Evolutionary conservation across 2,329 filamentous ascomycete genomes (phyloP).

Genomic region (Claviceps arundinis): DNA sequence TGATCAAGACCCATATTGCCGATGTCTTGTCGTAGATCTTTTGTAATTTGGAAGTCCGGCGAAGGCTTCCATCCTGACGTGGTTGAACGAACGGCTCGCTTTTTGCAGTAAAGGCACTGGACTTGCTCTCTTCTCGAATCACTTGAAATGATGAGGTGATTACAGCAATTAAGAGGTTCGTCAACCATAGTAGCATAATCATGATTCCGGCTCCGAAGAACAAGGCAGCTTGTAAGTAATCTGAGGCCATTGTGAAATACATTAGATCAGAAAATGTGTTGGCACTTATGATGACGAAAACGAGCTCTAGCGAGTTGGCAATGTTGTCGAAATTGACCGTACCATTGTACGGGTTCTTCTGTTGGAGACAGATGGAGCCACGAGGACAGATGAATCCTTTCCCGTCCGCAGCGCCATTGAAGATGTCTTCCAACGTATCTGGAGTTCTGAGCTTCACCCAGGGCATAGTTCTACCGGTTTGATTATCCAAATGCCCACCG

Average conservation of each 20-base stretch:
- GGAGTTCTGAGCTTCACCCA: slow-evolving; percentile 44
- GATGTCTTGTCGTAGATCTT: slow-evolving; percentile 59
- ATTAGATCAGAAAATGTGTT: slow-evolving; percentile 94
- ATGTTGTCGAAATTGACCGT: slow-evolving; percentile 96
- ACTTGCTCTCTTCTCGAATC: slow-evolving; percentile 89
- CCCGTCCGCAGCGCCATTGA: slow-evolving; percentile 34
- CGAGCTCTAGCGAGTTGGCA: slow-evolving; percentile 75
- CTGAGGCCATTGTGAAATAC: slow-evolving; percentile 84
- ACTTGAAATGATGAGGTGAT: slow-evolving; percentile 98
- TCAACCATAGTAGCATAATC: slow-evolving; percentile 91
- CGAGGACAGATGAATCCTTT: slow-evolving; percentile 86
- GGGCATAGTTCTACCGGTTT: slow-evolving; percentile 42
- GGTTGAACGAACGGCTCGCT: slow-evolving; percentile 33
- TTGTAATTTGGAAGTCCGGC: slow-evolving; percentile 42
- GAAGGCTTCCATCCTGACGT: slow-evolving; percentile 24
- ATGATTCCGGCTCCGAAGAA: slow-evolving; percentile 67
- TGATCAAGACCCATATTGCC: slow-evolving; percentile 68
- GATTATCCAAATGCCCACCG: slow-evolving; percentile 61
- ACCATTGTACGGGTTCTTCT: slow-evolving; percentile 63
- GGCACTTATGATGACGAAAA: slow-evolving; percentile 96
- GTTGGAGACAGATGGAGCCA: slow-evolving; percentile 72
- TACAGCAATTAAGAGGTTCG: slow-evolving; percentile 87
- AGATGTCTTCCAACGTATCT: slow-evolving; percentile 31
- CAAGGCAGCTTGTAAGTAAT: slow-evolving; percentile 75
- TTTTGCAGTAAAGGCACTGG: slow-evolving; percentile 79